Conservation (phyloP, 768 basidiomycete genomes). For the Trametes villosa region DNA sequence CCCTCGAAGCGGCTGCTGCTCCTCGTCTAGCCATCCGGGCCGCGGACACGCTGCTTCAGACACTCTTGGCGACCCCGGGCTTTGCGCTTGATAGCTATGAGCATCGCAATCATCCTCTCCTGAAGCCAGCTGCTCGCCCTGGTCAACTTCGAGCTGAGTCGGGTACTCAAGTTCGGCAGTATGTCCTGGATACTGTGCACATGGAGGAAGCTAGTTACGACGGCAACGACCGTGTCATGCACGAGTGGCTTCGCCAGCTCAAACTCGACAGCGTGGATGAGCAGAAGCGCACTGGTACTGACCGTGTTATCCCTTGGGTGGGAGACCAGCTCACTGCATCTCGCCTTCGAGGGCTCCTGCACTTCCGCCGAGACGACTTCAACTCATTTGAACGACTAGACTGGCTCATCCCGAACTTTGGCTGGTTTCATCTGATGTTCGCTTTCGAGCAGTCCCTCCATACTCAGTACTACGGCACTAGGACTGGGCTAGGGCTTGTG, state of each 20-base stretch:
- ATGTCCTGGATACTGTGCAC: conserved; percentile 25
- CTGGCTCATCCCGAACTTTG: conserved; percentile 37
- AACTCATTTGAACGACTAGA: conserved; percentile 46
- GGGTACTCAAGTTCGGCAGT: conserved; percentile 8
- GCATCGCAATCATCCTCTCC: background rate
- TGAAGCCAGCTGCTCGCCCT: conserved; percentile 19
- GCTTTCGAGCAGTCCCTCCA: conserved; percentile 45
- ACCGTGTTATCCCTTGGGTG: conserved; percentile 38
- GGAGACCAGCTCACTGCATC: conserved; percentile 46
- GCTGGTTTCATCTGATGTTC: conserved; percentile 49
- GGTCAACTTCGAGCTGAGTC: conserved; percentile 22
- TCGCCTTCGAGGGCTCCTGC: conserved; percentile 42
- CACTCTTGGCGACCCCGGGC: conserved; percentile 1
- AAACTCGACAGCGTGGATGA: background rate
- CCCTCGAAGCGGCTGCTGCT: background rate
- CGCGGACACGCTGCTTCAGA: background rate
- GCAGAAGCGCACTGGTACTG: conserved; percentile 1
- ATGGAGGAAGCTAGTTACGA: conserved; percentile 32
- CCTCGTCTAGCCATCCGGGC: background rate
- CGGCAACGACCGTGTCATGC: conserved; percentile 21
- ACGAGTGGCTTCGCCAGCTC: conserved; percentile 26
- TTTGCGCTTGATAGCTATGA: conserved; percentile 8
- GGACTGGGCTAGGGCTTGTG: conserved; percentile 22
- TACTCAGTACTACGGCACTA: conserved; percentile 45
- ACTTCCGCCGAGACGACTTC: conserved; percentile 40